Evolutionary conservation across 805 yeast species (phyloP).

Genomic region (Yarrowia sp.): DNA sequence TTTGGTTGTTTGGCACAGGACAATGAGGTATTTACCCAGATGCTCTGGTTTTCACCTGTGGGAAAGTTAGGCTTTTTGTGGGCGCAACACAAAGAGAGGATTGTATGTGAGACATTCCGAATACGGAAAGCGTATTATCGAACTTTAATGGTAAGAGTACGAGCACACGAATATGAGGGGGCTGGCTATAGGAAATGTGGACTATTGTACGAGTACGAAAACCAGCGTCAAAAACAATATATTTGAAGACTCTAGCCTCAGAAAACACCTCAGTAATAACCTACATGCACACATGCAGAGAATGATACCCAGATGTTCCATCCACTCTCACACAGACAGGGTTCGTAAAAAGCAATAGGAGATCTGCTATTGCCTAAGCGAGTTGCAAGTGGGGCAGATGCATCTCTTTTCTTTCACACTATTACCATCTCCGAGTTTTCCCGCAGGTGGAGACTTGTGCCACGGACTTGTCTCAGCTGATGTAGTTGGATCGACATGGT

Average conservation of each 20-base stretch:
- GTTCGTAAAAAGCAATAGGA: neutral
- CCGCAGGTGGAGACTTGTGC: no score
- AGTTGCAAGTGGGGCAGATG: neutral
- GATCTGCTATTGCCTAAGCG: conserved; percentile 10
- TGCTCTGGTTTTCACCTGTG: neutral
- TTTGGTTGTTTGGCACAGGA: neutral
- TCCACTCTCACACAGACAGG: no score
- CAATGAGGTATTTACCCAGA: conserved; percentile 9
- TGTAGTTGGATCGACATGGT: no score
- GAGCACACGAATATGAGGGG: no score
- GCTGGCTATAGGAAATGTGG: no score
- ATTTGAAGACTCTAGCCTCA: neutral
- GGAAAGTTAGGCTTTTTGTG: neutral
- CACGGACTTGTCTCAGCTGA: no score
- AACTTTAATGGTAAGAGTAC: neutral
- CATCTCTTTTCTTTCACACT: neutral
- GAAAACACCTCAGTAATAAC: no score
- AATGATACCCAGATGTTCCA: neutral
- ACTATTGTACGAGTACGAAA: no score
- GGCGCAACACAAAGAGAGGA: neutral
- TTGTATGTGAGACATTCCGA: conserved; percentile 7
- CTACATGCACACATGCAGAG: neutral
- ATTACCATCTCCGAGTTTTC: no score
- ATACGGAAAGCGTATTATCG: neutral
- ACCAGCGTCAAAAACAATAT: no score